phyloP scores from a whole-genome alignment of 2,329 filamentous ascomycete genomes.

The Fusarium circinatum region DNA sequence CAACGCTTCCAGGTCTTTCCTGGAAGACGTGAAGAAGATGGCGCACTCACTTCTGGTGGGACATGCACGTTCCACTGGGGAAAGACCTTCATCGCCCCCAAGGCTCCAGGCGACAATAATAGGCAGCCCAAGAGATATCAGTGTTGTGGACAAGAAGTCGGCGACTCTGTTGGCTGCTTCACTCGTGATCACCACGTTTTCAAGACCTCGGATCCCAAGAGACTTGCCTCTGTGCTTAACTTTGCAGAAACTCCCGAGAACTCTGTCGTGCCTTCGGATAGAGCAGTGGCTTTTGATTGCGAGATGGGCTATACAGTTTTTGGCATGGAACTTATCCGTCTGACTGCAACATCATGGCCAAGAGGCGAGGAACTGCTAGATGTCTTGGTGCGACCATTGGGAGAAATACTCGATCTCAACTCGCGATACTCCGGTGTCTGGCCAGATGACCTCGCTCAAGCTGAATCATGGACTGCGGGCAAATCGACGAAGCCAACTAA shows the following conservation, averaged over 20 bases:
- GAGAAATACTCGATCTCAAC: constrained; percentile 89
- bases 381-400: constrained; percentile 83
- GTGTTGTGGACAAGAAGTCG: constrained; percentile 82
- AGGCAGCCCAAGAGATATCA: constrained; percentile 71
- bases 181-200: constrained; percentile 82
- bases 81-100: constrained; percentile 69
- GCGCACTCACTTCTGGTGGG: constrained; percentile 79
- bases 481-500: constrained; percentile 40
- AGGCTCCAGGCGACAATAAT: constrained; percentile 65
- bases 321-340: constrained; percentile 87
- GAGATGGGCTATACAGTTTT: constrained; percentile 96
- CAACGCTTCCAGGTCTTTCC: constrained; percentile 93
- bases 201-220: constrained; percentile 79
- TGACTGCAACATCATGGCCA: constrained; percentile 92
- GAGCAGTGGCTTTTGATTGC: constrained; percentile 89
- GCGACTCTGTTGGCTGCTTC: constrained; percentile 79
- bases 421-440: constrained; percentile 90
- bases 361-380: constrained; percentile 79
- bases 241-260: constrained; percentile 83
- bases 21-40: constrained; percentile 80
- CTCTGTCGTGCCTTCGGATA: constrained; percentile 57
- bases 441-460: constrained; percentile 78
- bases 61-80: constrained; percentile 85
- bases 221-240: constrained; percentile 81
- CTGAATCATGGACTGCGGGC: constrained; percentile 62